Evolutionary conservation across 2,329 filamentous ascomycete genomes (phyloP), one percentile per base, ranked within the genome.

Genomic region (Huntiella omanensis): DNA sequence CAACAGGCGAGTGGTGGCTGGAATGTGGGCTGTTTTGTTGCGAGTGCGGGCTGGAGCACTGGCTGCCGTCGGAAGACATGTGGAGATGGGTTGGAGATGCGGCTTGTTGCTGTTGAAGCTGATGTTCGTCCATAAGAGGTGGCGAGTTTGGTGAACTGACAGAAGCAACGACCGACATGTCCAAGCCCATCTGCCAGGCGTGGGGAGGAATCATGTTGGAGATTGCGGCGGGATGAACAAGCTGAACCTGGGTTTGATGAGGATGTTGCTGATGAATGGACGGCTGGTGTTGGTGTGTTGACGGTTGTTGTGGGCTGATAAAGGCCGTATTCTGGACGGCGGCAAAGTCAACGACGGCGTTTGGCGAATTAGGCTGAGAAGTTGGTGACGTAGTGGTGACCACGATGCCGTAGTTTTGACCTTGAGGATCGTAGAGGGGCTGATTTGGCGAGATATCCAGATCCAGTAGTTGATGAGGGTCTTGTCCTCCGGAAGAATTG

Each of bases 101-200:
- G 34, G 40, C 34, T 47, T 43, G 35, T 44, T 61, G 63, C 52
- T 67, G 67, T 16, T 58, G 58, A 39, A 52, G 52, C 5, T 50
- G 50, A 12, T 47, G 45, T 32, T 47, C 45, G 15, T 50, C 49
- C n/a, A 43, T 43, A 52, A 69, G 68, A 55, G 70, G 68, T 10
- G 70, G 67, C 13, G 71, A 72, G 50, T 59, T 59, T 37, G 71
- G 69, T 48, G 64, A 63, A 50, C 65, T 60, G 52, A 64, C 63
- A 47, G 64, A 63, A 53, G 58, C 58, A 47, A 62, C 59, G 54
- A 56, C 58, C 46, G 63, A 58, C 65, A 73, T 69, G 53, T 73
- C 71, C 52, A 73, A 61, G 47, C 69, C 63, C 54, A 75, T 61
- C 46, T 65, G 57, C 70, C 71, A 71, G 54, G 65, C 57, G 51